Evolutionary conservation across 1,284 basidiomycete species (phyloP).

Genomic region (Ustilago nuda): DNA sequence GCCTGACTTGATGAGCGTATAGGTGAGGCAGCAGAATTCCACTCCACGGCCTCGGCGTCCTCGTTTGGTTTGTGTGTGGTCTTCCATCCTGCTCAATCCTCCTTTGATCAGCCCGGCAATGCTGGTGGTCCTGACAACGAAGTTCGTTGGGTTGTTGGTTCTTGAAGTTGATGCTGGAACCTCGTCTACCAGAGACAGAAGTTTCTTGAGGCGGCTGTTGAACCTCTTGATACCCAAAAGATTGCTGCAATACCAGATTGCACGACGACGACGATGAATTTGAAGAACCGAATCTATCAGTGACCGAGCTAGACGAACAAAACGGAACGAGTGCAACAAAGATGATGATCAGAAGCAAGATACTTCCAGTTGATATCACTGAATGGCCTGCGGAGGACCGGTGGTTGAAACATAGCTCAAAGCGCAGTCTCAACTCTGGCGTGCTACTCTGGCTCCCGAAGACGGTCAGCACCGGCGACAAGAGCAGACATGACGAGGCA

Average conservation of each 20-base stretch:
- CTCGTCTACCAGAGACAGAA: conserved; percentile 24
- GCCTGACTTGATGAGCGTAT: conserved; percentile 52
- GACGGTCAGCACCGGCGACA: not conserved
- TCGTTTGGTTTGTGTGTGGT: not conserved
- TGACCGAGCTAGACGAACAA: conserved; percentile 17
- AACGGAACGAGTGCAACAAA: conserved; percentile 1
- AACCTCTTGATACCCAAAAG: not conserved
- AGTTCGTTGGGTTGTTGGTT: not conserved
- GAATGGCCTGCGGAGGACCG: not conserved
- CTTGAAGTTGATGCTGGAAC: not conserved
- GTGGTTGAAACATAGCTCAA: not conserved
- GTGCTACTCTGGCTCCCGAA: too few species aligned
- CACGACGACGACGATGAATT: not conserved
- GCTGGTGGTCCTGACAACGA: too few species aligned
- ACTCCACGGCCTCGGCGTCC: conserved; percentile 20
- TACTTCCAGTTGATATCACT: not conserved
- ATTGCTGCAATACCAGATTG: conserved; percentile 38
- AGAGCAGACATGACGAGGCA: not conserved
- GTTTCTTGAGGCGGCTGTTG: conserved; percentile 13
- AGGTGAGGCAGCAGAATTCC: conserved; percentile 50
- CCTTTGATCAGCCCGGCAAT: too few species aligned
- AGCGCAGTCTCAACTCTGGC: conserved; percentile 8
- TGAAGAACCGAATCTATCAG: conserved; percentile 27
- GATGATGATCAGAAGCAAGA: conserved; percentile 5
- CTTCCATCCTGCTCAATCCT: conserved; percentile 12